A percentile compares a stretch with the other conserved stretches of the same genome.
phyloP scores from a whole-genome alignment of 2,329 filamentous ascomycete species.

The Hypomyces rosellus region DNA sequence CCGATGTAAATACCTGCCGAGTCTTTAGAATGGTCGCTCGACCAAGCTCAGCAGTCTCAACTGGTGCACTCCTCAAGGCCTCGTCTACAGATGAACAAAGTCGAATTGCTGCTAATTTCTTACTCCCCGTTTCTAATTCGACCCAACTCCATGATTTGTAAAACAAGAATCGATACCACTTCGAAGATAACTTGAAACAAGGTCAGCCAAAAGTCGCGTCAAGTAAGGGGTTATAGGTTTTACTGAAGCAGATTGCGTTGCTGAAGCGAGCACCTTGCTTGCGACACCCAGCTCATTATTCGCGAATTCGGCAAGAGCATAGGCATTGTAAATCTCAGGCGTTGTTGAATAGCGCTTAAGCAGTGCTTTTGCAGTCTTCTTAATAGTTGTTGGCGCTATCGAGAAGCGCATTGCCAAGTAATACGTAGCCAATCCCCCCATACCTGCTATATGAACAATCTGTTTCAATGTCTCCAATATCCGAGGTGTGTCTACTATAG shows the following conservation, averaged over 20 bases:
- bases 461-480: conserved; percentile 50
- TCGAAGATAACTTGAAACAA: conserved; percentile 14
- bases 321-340: conserved; percentile 68
- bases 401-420: conserved; percentile 60
- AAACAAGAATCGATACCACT: conserved; percentile 32
- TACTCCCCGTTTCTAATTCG: conserved; percentile 42
- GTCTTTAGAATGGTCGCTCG: conserved; percentile 45
- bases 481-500: conserved; percentile 37
- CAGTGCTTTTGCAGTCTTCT: conserved; percentile 65
- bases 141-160: conserved; percentile 63
- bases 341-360: conserved; percentile 63
- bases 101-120: conserved; percentile 27
- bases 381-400: conserved; percentile 48
- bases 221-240: conserved; percentile 11
- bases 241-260: conserved; percentile 39
- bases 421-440: conserved; percentile 54
- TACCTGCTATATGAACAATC: conserved; percentile 41
- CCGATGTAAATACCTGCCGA: conserved; percentile 45
- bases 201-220: conserved; percentile 8
- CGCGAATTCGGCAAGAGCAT: conserved; percentile 63
- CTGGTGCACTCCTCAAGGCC: conserved; percentile 11
- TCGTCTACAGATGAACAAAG: conserved; percentile 36
- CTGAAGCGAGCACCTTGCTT: conserved; percentile 59
- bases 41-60: conserved; percentile 16
- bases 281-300: conserved; percentile 53